phyloP scores from a whole-genome alignment of 2,329 filamentous ascomycete genomes.

The Fusarium sp. region DNA sequence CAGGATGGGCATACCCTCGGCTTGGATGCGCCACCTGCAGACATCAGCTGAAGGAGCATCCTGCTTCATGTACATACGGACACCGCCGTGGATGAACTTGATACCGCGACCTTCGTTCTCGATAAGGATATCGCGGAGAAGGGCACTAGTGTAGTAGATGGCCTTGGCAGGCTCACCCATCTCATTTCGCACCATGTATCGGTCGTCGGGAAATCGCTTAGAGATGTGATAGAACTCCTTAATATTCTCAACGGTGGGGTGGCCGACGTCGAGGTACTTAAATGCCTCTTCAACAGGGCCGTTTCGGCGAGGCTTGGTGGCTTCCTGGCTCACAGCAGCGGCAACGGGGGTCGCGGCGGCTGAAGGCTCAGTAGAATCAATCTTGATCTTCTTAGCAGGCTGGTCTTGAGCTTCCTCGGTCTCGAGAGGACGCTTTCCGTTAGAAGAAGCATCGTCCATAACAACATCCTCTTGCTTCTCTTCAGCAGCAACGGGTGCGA shows the following conservation, averaged over 20 bases:
- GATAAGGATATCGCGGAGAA: conserved; percentile 85
- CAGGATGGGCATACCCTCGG: conserved; percentile 89
- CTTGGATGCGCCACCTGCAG: conserved; percentile 95
- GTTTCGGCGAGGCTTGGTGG: conserved; percentile 55
- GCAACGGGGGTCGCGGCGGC: conserved; percentile 37
- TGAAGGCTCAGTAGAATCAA: conserved; percentile 44
- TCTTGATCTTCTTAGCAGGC: conserved; percentile 62
- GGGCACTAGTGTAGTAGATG: conserved; percentile 92
- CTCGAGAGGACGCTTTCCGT: conserved; percentile 53
- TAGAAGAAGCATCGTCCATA: conserved; percentile 48
- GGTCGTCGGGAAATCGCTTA: conserved; percentile 83
- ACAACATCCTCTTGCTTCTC: conserved; percentile 45
- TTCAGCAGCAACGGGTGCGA: conserved; percentile 9
- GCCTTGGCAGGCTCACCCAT: conserved; percentile 89
- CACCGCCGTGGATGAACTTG: conserved; percentile 95
- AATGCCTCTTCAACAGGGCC: conserved; percentile 87
- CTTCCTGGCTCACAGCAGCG: conserved; percentile 40
- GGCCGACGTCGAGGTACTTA: conserved; percentile 82
- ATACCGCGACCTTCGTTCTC: conserved; percentile 91
- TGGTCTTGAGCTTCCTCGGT: conserved; percentile 52
- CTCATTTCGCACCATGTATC: conserved; percentile 96
- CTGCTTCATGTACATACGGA: conserved; percentile 99
- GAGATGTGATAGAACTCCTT: conserved; percentile 88
- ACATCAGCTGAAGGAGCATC: conserved; percentile 87
- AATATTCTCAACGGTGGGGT: conserved; percentile 81